Evolutionary conservation across 495 filamentous ascomycete species (phyloP), one percentile per base, ranked within the genome.

Genomic region (Aspergillus leporis): DNA sequence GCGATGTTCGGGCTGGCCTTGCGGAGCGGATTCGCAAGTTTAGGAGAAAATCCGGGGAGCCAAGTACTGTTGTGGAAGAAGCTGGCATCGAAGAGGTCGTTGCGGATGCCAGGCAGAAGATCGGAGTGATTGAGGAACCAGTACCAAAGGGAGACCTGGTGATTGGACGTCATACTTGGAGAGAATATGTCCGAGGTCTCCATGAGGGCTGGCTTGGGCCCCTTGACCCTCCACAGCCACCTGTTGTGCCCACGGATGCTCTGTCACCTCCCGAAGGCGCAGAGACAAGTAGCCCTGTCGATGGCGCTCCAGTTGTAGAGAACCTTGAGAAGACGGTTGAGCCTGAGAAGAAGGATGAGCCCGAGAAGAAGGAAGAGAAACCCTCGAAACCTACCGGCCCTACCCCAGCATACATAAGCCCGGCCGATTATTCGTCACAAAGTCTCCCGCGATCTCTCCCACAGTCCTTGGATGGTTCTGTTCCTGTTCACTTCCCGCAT

Each of bases 131-230:
- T 18, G 85, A 92, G 22, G 92, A 85, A 68, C 80, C 86, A 3
- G 92, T 90, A 12, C 77, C 88, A 2, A 79, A 81, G 59, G 92
- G 93, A 23, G 93, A 97, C 69, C 78, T 99, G 49, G 85, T 98
- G 5, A 85, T 99, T 60, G 94, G 95, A 6, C 81, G 94, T 58
- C 87, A 97, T 68, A 89, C 93, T 9, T 99, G 94, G 94, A 98
- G 97, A 74, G 94, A 99, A 74, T 99, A 97, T 72, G 75, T 98
- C 10, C 84, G 91, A 25, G 94, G 94, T 25, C 63, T 97, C 57
- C 94, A 99, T 61, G 94, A 99, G 67, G 94, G 94, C 53, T 98
- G 95, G 94, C 77, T 99, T 18, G 94, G 94, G 1, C 92, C 94
- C 1, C 75, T 96, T 23, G 81, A 86, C 64, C 68, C 75, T 49